Percentiles rank a stretch among this genome's conserved stretches.
Evolutionary conservation across 2,329 filamentous ascomycete species (phyloP).

Genomic region (Fusarium staphyleae): DNA sequence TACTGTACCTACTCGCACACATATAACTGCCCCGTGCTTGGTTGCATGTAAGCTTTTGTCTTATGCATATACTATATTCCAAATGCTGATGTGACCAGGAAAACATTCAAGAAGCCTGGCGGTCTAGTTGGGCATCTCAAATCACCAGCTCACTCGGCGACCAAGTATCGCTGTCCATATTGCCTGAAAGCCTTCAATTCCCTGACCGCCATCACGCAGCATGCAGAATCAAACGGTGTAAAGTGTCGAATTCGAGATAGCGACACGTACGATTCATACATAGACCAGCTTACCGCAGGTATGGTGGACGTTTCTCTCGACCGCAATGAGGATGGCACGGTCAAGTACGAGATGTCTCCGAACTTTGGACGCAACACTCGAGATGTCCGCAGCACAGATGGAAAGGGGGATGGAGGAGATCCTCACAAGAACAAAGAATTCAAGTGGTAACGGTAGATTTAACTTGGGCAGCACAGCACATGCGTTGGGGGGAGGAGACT

Average conservation of each 20-base stretch:
- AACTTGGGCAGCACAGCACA: not conserved
- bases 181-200: constrained; percentile 54
- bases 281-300: constrained; percentile 46
- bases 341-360: constrained; percentile 39
- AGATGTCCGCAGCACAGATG: constrained; percentile 2
- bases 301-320: constrained; percentile 38
- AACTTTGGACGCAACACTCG: constrained; percentile 3
- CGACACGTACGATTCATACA: constrained; percentile 45
- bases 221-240: constrained; percentile 54
- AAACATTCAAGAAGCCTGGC: constrained; percentile 47
- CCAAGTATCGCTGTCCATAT: constrained; percentile 51
- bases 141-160: constrained; percentile 50
- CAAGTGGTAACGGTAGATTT: constrained; percentile 30
- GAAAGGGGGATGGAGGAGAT: not conserved
- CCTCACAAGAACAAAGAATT: constrained; percentile 8
- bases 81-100: constrained; percentile 43
- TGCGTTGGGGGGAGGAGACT: not conserved
- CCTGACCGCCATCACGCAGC: constrained; percentile 54
- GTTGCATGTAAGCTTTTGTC: constrained; percentile 56
- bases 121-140: constrained; percentile 54
- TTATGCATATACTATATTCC: not conserved
- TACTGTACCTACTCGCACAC: constrained; percentile 50
- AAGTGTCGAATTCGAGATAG: constrained; percentile 54
- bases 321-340: constrained; percentile 39
- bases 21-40: constrained; percentile 61